Conservation (phyloP, 2,329 filamentous ascomycete species). For the Westerdykella aurantiaca region DNA sequence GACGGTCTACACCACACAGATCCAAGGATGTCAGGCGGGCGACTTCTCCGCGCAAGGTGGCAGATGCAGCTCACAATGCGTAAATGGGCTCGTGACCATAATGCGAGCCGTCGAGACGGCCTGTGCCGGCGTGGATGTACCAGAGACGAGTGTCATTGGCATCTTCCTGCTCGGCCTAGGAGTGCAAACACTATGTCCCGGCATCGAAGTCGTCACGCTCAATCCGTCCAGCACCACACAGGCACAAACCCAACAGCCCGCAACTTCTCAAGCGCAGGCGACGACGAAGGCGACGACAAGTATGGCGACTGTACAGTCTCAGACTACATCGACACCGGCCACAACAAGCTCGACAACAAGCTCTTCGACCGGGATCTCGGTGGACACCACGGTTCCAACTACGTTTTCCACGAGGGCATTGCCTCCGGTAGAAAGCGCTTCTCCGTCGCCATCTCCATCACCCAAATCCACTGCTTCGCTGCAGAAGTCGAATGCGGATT, state of each 20-base stretch:
- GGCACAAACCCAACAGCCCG: conserved; percentile 1
- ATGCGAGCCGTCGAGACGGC: conserved; percentile 25
- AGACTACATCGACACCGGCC: not conserved
- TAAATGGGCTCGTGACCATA: conserved; percentile 38
- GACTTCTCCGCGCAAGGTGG: conserved; percentile 34
- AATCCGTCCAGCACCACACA: conserved; percentile 3
- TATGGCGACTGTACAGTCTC: conserved; percentile 8
- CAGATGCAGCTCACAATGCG: conserved; percentile 35
- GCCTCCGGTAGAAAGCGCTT: not conserved
- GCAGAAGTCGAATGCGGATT: conserved; percentile 32
- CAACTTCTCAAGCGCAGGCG: conserved; percentile 7
- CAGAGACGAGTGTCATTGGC: conserved; percentile 38
- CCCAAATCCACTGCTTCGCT: conserved; percentile 14
- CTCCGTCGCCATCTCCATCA: conserved; percentile 3
- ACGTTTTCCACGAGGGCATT: not conserved
- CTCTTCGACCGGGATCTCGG: not conserved
- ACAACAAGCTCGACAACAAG: not conserved
- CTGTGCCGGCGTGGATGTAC: conserved; percentile 33
- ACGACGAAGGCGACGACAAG: conserved; percentile 4
- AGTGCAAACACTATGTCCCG: conserved; percentile 36
- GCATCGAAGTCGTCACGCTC: conserved; percentile 20
- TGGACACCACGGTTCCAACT: conserved; percentile 3
- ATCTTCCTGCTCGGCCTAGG: conserved; percentile 40
- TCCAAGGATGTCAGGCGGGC: conserved; percentile 35
- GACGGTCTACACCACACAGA: conserved; percentile 37